Evolutionary conservation across 2,329 filamentous ascomycete genomes (phyloP).

Genomic region (Paraphaeosphaeria minitans): DNA sequence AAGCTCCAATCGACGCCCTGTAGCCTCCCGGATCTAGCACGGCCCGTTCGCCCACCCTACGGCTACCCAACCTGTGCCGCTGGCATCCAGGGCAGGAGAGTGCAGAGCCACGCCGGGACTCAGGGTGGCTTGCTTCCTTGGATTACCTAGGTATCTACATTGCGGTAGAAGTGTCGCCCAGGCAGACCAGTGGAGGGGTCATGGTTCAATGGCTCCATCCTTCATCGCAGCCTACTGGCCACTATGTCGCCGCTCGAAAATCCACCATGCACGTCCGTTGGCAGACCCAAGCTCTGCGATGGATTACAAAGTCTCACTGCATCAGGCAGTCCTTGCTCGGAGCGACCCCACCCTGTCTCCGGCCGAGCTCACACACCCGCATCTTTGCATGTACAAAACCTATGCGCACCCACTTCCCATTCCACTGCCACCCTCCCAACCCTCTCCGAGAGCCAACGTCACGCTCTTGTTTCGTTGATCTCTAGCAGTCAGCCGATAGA

Average conservation of each 20-base stretch:
- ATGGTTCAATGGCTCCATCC: background rate
- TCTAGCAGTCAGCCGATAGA: background rate
- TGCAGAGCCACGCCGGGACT: background rate
- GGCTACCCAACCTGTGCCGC: background rate
- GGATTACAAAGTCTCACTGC: background rate
- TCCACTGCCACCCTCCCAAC: too few relatives aligned
- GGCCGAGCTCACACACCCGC: background rate
- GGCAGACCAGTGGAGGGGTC: background rate
- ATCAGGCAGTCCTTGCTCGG: background rate
- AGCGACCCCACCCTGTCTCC: conserved; percentile 2
- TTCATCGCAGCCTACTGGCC: too few relatives aligned
- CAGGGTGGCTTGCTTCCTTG: too few relatives aligned
- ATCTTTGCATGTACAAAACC: too few relatives aligned
- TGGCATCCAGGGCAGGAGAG: background rate
- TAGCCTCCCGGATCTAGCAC: background rate
- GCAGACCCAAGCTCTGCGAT: background rate
- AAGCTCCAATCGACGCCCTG: background rate
- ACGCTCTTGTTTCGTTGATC: background rate
- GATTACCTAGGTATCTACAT: too few relatives aligned
- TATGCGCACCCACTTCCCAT: too few relatives aligned
- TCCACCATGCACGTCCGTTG: background rate
- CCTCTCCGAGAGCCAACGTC: background rate
- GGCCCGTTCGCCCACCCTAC: background rate
- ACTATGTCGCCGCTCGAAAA: background rate
- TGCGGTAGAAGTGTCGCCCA: background rate